Percentiles rank a stretch among this genome's conserved stretches.
These are phyloP conservation scores for Kewa caespitosa DNA, from an alignment of 179 eudicot genomes.

Conservation along the genomic window DNA sequence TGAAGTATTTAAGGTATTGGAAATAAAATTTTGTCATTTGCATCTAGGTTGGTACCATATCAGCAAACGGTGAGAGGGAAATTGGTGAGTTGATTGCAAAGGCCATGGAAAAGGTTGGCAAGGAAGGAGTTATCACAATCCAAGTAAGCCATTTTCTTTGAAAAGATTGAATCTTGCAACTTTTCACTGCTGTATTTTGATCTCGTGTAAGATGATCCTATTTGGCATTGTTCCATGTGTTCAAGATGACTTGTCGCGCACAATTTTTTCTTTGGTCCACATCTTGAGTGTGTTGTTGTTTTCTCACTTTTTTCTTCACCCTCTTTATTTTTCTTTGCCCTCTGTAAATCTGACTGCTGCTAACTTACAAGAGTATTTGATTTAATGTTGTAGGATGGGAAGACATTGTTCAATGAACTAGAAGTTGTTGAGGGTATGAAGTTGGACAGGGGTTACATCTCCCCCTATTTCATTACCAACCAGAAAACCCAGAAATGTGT, in stretches of 20 bases:
- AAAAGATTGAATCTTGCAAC: background rate
- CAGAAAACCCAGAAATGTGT: constrained; percentile 80
- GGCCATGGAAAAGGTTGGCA: constrained; percentile 91
- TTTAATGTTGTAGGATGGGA: constrained; percentile 60
- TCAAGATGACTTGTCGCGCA: background rate
- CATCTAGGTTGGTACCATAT: constrained; percentile 73
- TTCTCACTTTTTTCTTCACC: background rate
- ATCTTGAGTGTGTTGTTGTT: background rate
- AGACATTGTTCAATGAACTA: constrained; percentile 70
- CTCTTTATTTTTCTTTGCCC: no score
- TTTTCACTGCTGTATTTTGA: background rate
- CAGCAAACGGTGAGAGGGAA: constrained; percentile 83
- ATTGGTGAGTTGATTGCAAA: constrained; percentile 89
- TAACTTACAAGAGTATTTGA: background rate
- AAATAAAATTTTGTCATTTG: no score
- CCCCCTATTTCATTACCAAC: constrained; percentile 78
- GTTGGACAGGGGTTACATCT: constrained; percentile 83
- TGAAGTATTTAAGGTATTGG: no score
- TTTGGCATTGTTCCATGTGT: background rate
- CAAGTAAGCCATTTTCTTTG: constrained; percentile 41
- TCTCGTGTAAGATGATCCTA: background rate
- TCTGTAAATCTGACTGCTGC: background rate
- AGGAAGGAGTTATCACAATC: constrained; percentile 83
- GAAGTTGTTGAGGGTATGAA: constrained; percentile 96
- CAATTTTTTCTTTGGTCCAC: background rate